Percentiles rank a stretch among this genome's conserved stretches.
Conservation (phyloP, 495 filamentous ascomycete species). For the Talaromyces borbonicus region DNA sequence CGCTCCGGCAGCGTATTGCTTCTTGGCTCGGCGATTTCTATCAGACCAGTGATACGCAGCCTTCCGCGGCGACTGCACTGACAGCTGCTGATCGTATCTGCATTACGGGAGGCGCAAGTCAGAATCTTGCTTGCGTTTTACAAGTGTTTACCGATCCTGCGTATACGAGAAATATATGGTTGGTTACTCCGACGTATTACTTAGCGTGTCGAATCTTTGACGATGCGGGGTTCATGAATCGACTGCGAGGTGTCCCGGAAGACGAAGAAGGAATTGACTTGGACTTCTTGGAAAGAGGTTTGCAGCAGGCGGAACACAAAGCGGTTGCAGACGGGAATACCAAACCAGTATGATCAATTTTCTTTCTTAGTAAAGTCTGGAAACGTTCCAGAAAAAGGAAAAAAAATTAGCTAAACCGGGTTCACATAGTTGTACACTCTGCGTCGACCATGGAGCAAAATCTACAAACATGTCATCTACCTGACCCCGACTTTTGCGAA, state of each 20-base stretch:
- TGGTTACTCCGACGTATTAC: constrained; percentile 72
- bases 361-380: not conserved
- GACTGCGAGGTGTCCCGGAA: constrained; percentile 57
- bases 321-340: constrained; percentile 20
- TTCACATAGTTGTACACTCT: constrained; percentile 32
- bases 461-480: constrained; percentile 80
- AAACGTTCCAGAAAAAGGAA: not conserved
- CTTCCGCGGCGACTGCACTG: constrained; percentile 13
- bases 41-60: too few relatives aligned
- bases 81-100: constrained; percentile 52
- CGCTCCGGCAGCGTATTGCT: constrained; percentile 53
- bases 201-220: constrained; percentile 70
- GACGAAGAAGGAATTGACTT: constrained; percentile 67
- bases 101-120: constrained; percentile 72
- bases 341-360: constrained; percentile 25
- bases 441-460: constrained; percentile 43
- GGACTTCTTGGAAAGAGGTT: constrained; percentile 40
- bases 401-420: not conserved
- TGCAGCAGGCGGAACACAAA: constrained; percentile 27
- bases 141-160: constrained; percentile 67
- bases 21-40: constrained; percentile 62
- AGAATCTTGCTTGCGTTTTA: constrained; percentile 63
- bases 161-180: constrained; percentile 68
- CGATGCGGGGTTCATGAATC: constrained; percentile 57
- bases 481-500: constrained; percentile 75